Evolutionary conservation across 345 rosid genomes (phyloP).

Genomic region (Gossypium mustelinum): DNA sequence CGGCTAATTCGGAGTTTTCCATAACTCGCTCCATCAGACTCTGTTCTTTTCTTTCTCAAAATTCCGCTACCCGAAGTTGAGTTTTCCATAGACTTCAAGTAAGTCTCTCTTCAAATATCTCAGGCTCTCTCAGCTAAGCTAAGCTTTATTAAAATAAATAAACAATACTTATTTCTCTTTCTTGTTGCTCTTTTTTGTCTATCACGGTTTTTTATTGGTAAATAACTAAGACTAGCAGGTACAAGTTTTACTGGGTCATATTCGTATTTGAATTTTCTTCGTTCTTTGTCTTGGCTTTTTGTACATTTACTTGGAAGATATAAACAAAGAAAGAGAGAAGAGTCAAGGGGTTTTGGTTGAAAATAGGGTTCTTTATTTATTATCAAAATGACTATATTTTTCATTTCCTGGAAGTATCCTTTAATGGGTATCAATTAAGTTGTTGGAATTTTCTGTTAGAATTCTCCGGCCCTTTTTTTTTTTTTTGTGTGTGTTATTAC

Average conservation of each 20-base stretch:
- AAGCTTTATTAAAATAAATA: slow-evolving; percentile 8
- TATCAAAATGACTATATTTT: slow-evolving; percentile 22
- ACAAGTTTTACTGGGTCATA: slow-evolving; percentile 43
- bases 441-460: slow-evolving; percentile 14
- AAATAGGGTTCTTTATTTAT: slow-evolving; percentile 22
- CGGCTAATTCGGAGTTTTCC: too few species aligned
- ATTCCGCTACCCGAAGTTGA: too few species aligned
- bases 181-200: slow-evolving; percentile 11
- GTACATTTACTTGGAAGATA: neutral
- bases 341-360: slow-evolving; percentile 41
- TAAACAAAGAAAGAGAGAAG: slow-evolving; percentile 17
- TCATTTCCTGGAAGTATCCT: slow-evolving; percentile 38
- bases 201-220: neutral
- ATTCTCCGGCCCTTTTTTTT: slow-evolving; percentile 16
- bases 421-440: slow-evolving; percentile 29
- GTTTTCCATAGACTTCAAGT: neutral
- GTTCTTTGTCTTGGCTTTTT: slow-evolving; percentile 3
- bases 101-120: slow-evolving; percentile 1
- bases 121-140: neutral
- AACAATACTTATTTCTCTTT: neutral
- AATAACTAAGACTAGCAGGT: neutral
- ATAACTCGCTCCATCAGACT: too few species aligned
- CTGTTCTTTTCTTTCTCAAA: too few species aligned
- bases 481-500: neutral
- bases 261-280: slow-evolving; percentile 48